Conservation (phyloP, 495 filamentous ascomycete genomes). For the Daldinia concentrica region DNA sequence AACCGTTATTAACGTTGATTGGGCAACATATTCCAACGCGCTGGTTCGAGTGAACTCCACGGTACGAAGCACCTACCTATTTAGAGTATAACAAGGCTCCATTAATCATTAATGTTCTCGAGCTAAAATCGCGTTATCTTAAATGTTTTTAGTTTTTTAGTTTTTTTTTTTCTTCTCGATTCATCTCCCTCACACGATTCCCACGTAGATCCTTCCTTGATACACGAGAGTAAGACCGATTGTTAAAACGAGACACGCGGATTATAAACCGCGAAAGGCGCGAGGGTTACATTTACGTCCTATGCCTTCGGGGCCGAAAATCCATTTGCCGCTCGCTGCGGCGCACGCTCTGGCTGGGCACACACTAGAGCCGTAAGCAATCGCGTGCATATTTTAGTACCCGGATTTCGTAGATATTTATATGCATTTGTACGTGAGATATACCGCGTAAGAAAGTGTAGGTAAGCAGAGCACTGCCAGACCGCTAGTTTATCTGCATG, state of each 20-base stretch:
- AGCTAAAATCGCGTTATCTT: slow-evolving; percentile 4
- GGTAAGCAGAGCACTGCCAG: slow-evolving; percentile 29
- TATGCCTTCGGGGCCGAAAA: slow-evolving; percentile 26
- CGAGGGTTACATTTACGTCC: slow-evolving; percentile 27
- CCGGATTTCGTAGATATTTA: slow-evolving; percentile 11
- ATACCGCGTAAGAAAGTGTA: neutral
- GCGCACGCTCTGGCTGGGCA: slow-evolving; percentile 6
- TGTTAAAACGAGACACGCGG: slow-evolving; percentile 5
- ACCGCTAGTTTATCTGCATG: slow-evolving; percentile 42
- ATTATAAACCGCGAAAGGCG: slow-evolving; percentile 20
- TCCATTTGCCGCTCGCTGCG: slow-evolving; percentile 25
- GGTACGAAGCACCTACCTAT: slow-evolving; percentile 26
- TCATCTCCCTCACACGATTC: neutral
- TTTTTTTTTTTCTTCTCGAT: neutral
- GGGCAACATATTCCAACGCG: slow-evolving; percentile 29
- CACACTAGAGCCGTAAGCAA: slow-evolving; percentile 28
- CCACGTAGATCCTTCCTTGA: slow-evolving; percentile 17
- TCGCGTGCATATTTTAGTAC: slow-evolving; percentile 40
- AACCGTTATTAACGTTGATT: slow-evolving; percentile 30
- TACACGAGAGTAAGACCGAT: neutral
- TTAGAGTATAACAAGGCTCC: slow-evolving; percentile 26
- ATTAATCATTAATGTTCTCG: slow-evolving; percentile 31
- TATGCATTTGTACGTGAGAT: slow-evolving; percentile 15
- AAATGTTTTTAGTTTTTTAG: neutral
- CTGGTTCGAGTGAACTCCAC: slow-evolving; percentile 25